Evolutionary conservation across 1,284 basidiomycete genomes (phyloP).

Genomic region (Ustilago lituana): DNA sequence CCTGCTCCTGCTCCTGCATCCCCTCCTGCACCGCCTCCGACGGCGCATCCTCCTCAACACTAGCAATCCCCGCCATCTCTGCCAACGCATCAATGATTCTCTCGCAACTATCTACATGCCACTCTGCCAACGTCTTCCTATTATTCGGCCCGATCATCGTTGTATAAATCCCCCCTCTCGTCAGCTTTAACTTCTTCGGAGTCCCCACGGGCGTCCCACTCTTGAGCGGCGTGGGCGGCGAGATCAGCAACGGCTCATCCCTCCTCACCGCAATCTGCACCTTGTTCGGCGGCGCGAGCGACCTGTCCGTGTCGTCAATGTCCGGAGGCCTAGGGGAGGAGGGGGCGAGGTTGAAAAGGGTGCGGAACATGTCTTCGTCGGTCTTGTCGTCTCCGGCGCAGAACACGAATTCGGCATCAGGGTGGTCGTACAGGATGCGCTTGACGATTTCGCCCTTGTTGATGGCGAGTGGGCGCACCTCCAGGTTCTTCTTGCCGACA

Average conservation of each 20-base stretch:
- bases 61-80: constrained; percentile 54
- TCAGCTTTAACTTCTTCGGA: constrained; percentile 52
- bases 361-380: constrained; percentile 67
- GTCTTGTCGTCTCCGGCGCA: constrained; percentile 98
- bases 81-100: constrained; percentile 58
- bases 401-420: constrained; percentile 93
- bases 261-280: constrained; percentile 2
- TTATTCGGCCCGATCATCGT: constrained; percentile 60
- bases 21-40: constrained; percentile 2
- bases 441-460: constrained; percentile 99
- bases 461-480: constrained; percentile 90
- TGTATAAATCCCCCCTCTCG: constrained; percentile 56
- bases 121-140: constrained; percentile 63
- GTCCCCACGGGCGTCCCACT: constrained; percentile 22
- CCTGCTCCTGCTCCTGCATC: neutral
- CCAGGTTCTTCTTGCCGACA: constrained; percentile 94
- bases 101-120: constrained; percentile 60
- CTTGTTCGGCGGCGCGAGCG: neutral
- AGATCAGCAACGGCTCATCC: constrained; percentile 38
- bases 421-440: constrained; percentile 87
- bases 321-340: constrained; percentile 28
- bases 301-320: too few relatives aligned
- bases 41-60: constrained; percentile 20
- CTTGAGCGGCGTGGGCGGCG: constrained; percentile 53
- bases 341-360: constrained; percentile 49